These are phyloP conservation scores for Bertia moriformis DNA, from an alignment of 2,329 filamentous ascomycete genomes.

Conservation along the genomic window DNA sequence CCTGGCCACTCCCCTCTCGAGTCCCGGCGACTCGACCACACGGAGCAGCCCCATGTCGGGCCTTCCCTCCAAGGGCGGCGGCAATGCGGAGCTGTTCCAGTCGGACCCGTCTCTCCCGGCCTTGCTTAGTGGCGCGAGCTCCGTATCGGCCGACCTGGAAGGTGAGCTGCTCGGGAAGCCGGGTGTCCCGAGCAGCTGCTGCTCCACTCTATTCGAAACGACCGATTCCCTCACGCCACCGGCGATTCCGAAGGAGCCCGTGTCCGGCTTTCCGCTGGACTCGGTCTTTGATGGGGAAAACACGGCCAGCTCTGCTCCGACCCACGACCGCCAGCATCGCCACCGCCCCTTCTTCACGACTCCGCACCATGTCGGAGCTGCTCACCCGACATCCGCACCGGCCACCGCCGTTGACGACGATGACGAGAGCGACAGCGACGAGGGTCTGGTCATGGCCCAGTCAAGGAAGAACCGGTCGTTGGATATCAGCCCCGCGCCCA, in stretches of 20 bases:
- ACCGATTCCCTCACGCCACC: conserved; percentile 39
- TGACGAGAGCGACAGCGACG: conserved; percentile 37
- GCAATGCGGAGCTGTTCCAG: conserved; percentile 34
- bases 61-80: conserved; percentile 23
- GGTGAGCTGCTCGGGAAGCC: conserved; percentile 40
- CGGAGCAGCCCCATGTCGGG: conserved; percentile 32
- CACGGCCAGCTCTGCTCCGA: conserved; percentile 4
- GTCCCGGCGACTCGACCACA: conserved; percentile 34
- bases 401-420: conserved; percentile 24
- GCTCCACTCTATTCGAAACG: conserved; percentile 31
- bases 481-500: conserved; percentile 10
- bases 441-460: conserved; percentile 36
- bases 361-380: conserved; percentile 6
- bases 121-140: conserved; percentile 47
- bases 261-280: conserved; percentile 29
- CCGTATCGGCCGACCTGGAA: conserved; percentile 47
- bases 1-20: conserved; percentile 35
- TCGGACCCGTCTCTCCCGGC: conserved; percentile 52
- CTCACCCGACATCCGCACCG: conserved; percentile 3
- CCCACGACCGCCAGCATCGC: conserved; percentile 6
- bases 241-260: conserved; percentile 29
- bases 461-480: conserved; percentile 24
- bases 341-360: too few relatives aligned
- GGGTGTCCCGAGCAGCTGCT: conserved; percentile 23
- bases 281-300: conserved; percentile 13